Evolutionary conservation across 108 stramenopile species (phyloP).

Genomic region (Fragilariopsis cylindrus): DNA sequence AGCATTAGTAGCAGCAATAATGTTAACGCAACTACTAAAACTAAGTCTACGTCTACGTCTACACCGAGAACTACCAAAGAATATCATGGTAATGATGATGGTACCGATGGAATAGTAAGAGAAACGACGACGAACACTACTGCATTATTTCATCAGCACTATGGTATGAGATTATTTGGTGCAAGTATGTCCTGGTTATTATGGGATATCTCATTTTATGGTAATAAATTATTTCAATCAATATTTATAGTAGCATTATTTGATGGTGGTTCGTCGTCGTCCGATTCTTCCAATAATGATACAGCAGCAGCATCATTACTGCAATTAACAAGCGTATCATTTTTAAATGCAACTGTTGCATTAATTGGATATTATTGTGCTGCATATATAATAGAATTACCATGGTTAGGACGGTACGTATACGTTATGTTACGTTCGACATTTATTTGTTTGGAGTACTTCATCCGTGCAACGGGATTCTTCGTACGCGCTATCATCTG

Average conservation of each 20-base stretch:
- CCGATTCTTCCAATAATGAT: too few relatives aligned
- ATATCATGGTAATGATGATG: background rate
- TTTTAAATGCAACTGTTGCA: conserved; percentile 71
- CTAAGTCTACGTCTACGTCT: background rate
- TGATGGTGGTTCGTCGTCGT: conserved; percentile 42
- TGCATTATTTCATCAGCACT: conserved; percentile 25
- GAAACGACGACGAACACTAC: background rate
- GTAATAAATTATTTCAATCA: conserved; percentile 78
- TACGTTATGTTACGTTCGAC: too few relatives aligned
- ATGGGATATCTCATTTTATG: conserved; percentile 84
- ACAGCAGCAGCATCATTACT: conserved; percentile 15
- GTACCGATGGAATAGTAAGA: background rate
- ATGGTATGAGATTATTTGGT: conserved; percentile 68
- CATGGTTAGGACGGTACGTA: conserved; percentile 47
- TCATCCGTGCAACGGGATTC: too few relatives aligned
- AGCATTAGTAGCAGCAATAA: background rate
- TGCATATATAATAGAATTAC: conserved; percentile 61
- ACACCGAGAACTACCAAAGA: background rate
- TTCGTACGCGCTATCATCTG: too few relatives aligned
- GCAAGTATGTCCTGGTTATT: conserved; percentile 61
- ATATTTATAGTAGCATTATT: conserved; percentile 59
- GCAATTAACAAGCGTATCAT: conserved; percentile 50
- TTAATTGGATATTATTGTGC: conserved; percentile 75
- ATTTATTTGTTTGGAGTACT: too few relatives aligned
- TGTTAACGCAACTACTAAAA: background rate